Evolutionary conservation across 2,329 filamentous ascomycete genomes (phyloP).

Genomic region (Clarireedia monteithiana): DNA sequence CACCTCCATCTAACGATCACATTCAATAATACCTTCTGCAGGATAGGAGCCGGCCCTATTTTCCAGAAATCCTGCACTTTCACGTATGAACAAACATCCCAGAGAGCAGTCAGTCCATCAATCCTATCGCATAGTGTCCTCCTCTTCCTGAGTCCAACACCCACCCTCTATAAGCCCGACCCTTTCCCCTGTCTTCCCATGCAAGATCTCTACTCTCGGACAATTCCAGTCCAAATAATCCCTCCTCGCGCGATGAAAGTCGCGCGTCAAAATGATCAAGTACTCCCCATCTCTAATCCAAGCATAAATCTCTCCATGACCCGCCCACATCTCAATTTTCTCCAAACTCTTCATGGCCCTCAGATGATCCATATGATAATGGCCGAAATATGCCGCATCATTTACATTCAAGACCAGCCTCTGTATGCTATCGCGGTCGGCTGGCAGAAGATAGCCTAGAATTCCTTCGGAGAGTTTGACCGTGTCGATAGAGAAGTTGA

Average conservation of each 20-base stretch:
- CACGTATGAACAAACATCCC: too few relatives aligned
- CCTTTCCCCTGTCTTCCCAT: conserved; percentile 11
- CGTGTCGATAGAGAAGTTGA: conserved; percentile 17
- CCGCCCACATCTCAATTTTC: conserved; percentile 16
- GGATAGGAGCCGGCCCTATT: too few relatives aligned
- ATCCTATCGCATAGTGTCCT: background rate
- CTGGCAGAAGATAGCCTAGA: conserved; percentile 14
- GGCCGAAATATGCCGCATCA: conserved; percentile 23
- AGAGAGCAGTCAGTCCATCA: background rate
- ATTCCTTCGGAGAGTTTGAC: conserved; percentile 16
- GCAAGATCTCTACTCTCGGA: conserved; percentile 20
- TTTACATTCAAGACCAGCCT: conserved; percentile 17
- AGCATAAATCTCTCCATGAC: background rate
- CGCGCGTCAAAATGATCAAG: conserved; percentile 10
- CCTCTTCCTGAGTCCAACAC: background rate
- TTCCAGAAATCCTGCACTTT: too few relatives aligned
- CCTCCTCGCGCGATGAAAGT: conserved; percentile 16
- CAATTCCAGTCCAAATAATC: conserved; percentile 20
- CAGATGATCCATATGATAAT: conserved; percentile 22
- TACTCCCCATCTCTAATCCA: conserved; percentile 9
- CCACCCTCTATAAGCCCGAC: conserved; percentile 16
- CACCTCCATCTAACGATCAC: too few relatives aligned
- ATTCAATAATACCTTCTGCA: too few relatives aligned
- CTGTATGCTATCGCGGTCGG: conserved; percentile 13
- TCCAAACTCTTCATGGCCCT: conserved; percentile 18